Evolutionary conservation across 495 filamentous ascomycete genomes (phyloP).

Genomic region (Pseudevernia furfuracea): DNA sequence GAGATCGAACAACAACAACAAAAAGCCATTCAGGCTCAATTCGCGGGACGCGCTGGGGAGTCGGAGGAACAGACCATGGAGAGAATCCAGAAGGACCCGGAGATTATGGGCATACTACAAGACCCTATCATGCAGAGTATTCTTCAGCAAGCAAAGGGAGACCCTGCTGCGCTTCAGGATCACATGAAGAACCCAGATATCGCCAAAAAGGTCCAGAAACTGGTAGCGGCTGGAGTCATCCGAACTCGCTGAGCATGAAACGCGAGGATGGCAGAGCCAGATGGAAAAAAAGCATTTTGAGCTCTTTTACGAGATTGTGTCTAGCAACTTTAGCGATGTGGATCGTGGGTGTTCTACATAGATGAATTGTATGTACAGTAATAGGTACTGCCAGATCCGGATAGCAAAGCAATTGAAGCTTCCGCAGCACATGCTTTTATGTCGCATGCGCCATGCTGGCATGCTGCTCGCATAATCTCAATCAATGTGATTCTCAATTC

Average conservation of each 20-base stretch:
- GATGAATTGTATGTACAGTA: slow-evolving; percentile 10
- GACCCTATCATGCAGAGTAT: slow-evolving; percentile 98
- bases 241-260: slow-evolving; percentile 35
- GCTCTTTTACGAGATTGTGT: slow-evolving; percentile 4
- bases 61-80: slow-evolving; percentile 94
- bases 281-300: not conserved
- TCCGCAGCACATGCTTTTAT: not conserved
- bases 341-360: too few relatives aligned
- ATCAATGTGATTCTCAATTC: not conserved
- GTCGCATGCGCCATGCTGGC: not conserved
- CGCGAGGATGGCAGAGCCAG: not conserved
- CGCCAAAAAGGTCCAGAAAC: slow-evolving; percentile 78
- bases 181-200: slow-evolving; percentile 92
- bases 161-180: slow-evolving; percentile 84
- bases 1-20: slow-evolving; percentile 93
- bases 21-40: slow-evolving; percentile 90
- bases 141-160: slow-evolving; percentile 87
- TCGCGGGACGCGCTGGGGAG: slow-evolving; percentile 80
- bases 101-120: slow-evolving; percentile 86
- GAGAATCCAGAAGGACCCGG: slow-evolving; percentile 83
- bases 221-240: slow-evolving; percentile 89
- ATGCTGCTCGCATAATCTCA: not conserved
- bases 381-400: not conserved
- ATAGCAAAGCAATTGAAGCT: slow-evolving; percentile 12
- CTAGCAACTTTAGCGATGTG: slow-evolving; percentile 24